These are phyloP conservation scores for Myriosclerotinia curreyana DNA, from an alignment of 2,329 filamentous ascomycete species.

Conservation along the genomic window DNA sequence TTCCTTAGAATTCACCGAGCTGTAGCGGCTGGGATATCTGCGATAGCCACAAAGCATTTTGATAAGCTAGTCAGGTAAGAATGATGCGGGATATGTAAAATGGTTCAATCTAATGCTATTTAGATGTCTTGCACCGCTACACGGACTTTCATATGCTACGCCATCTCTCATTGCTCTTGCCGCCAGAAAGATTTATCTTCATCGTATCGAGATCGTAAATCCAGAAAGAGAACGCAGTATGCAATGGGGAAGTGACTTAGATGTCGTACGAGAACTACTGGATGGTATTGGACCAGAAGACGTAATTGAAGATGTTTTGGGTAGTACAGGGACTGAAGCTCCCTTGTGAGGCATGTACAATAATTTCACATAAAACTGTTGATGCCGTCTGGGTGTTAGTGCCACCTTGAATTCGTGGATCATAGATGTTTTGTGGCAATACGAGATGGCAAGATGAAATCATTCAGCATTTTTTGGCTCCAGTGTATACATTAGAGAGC, in stretches of 20 bases:
- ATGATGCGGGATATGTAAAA: not conserved
- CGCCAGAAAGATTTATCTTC: slow-evolving; percentile 80
- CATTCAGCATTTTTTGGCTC: too few species aligned
- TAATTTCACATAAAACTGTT: not conserved
- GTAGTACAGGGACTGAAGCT: slow-evolving; percentile 49
- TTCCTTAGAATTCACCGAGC: slow-evolving; percentile 87
- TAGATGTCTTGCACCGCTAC: slow-evolving; percentile 73
- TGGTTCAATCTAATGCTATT: slow-evolving; percentile 9
- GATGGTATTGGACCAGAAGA: slow-evolving; percentile 59
- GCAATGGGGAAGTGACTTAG: slow-evolving; percentile 83
- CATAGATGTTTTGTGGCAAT: not conserved
- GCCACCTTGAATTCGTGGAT: not conserved
- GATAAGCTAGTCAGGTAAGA: slow-evolving; percentile 59
- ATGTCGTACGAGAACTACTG: slow-evolving; percentile 65
- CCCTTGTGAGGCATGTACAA: slow-evolving; percentile 44
- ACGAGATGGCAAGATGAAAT: not conserved
- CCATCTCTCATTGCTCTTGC: slow-evolving; percentile 82
- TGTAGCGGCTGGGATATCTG: slow-evolving; percentile 73
- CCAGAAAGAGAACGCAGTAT: slow-evolving; percentile 78
- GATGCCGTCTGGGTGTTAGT: not conserved
- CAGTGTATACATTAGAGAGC: not conserved
- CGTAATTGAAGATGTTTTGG: slow-evolving; percentile 63
- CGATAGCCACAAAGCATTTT: slow-evolving; percentile 76
- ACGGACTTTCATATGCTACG: slow-evolving; percentile 75
- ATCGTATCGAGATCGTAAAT: slow-evolving; percentile 70